These are phyloP conservation scores for Sphagnum fallax DNA, from an alignment of 228 moss, liverwort and hornwort species.

Conservation along the genomic window DNA sequence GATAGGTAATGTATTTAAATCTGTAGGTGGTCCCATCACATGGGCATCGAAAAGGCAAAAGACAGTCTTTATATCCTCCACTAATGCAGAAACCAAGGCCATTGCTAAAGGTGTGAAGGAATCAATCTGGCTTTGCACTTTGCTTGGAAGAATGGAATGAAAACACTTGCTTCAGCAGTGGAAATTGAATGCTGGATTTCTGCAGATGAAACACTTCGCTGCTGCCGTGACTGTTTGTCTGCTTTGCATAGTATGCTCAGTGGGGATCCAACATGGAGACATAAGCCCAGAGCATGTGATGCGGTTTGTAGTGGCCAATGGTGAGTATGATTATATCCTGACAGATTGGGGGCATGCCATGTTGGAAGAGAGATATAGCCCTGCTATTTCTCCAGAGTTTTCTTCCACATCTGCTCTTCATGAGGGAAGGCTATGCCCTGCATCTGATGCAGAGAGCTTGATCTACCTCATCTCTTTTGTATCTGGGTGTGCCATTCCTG, in stretches of 20 bases:
- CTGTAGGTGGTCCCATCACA: neutral
- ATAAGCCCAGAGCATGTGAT: conserved; percentile 97
- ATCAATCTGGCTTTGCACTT: neutral
- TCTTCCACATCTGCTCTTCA: conserved; percentile 95
- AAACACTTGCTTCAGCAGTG: conserved; percentile 62
- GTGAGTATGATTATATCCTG: conserved; percentile 77
- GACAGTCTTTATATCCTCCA: neutral
- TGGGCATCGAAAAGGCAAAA: neutral
- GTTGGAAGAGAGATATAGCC: conserved; percentile 88
- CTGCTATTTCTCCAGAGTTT: conserved; percentile 79
- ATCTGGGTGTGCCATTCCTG: conserved; percentile 85
- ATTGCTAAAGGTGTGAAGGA: neutral
- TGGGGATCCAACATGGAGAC: conserved; percentile 87
- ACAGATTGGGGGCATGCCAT: conserved; percentile 98
- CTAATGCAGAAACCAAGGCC: neutral
- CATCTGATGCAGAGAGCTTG: conserved; percentile 94
- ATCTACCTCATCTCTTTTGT: conserved; percentile 87
- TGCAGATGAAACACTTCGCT: conserved; percentile 80
- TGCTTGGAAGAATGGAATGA: too few relatives aligned
- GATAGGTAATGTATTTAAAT: neutral
- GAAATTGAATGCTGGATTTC: conserved; percentile 86
- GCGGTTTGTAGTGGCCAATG: conserved; percentile 84
- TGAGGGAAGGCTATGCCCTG: conserved; percentile 88
- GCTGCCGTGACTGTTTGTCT: conserved; percentile 88
- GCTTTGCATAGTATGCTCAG: conserved; percentile 82